Evolutionary conservation across 2,329 filamentous ascomycete species (phyloP), one percentile per base, ranked within the genome.

Genomic region (Alternaria hordeiaustralica): DNA sequence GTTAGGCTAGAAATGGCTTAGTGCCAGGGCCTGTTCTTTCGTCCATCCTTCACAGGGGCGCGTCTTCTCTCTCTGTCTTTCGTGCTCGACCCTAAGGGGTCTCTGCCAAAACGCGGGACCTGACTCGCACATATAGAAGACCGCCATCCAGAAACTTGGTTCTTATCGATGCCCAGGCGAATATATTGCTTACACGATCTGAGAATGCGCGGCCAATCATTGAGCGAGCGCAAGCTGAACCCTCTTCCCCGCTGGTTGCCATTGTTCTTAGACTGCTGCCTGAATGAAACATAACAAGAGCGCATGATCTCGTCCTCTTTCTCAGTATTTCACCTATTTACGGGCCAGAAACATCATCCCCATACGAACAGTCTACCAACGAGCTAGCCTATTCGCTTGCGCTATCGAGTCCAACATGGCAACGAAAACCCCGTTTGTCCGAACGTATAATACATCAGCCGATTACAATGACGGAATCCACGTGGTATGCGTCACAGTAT

Each of bases 401-500:
- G n/a, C 21, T 10, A 12, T 45, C 49, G 13, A 23, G 5, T 50
- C 18, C 28, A 41, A 3, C 6, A 63, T 57, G 49, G 2, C 46
- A 3, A 71, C 68, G 58, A 13, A 62, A 41, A 50, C 30, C 2
- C 67, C 69, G 4, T 71, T 72, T 33, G 60, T 74, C 4, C 70
- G 71, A 15, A 51, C 51, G 13, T 74, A 71, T 25, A 60, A 74
- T 43, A 15, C 61, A 36, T 50, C 61, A 12, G 63, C 51, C 36
- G 71, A 74, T 43, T 71, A 67, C n/a, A 36, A 65, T 7, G 36
- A 60, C 18, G 71, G 70, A 11, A 55, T 71, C 7, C 56, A 71
- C 28, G 67, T 72, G 9, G 71, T 71, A 65, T 23, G 61, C 33
- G 20, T 53, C 46, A 15, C 13, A 18, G 3, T 13, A 43, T 11